Percentiles rank a stretch among this genome's conserved stretches.
Evolutionary conservation across 129 eudicot species (phyloP).

Genomic region (Tagetes erecta): DNA sequence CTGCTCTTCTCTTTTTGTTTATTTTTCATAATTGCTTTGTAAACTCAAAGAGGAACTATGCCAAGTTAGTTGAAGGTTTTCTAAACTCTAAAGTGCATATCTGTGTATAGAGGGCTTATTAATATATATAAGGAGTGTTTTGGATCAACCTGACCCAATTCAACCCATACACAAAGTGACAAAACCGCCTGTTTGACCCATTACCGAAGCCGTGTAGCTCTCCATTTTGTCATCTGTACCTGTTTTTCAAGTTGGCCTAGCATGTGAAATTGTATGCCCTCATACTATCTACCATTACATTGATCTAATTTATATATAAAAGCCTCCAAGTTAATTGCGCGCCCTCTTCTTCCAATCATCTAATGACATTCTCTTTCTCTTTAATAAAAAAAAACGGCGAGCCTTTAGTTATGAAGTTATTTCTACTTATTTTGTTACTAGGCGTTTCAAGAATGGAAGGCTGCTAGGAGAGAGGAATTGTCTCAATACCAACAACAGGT

Average conservation of each 20-base stretch:
- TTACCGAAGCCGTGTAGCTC: too few species aligned
- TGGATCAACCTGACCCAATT: background rate
- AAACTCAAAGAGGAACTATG: background rate
- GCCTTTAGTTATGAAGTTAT: background rate
- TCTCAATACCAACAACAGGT: constrained; percentile 81
- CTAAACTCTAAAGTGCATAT: too few species aligned
- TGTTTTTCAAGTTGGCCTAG: constrained; percentile 2
- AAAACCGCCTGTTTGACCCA: too few species aligned
- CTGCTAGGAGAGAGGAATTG: constrained; percentile 89
- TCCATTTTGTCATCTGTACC: background rate
- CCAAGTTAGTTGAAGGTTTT: background rate
- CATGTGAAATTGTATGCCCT: background rate
- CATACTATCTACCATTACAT: background rate
- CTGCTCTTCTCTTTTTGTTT: background rate
- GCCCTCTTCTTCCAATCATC: background rate
- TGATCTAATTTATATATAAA: background rate
- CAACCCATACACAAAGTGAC: background rate
- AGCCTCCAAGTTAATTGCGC: background rate
- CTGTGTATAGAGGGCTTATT: too few species aligned
- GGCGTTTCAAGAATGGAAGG: constrained; percentile 94
- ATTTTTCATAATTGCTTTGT: background rate
- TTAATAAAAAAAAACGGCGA: background rate
- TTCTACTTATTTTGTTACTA: constrained; percentile 13
- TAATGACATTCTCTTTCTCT: background rate
- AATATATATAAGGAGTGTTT: background rate